A percentile compares a stretch with the other conserved stretches of the same genome.
phyloP scores from a whole-genome alignment of 1,284 basidiomycete species.

The Tylopilus sp. region DNA sequence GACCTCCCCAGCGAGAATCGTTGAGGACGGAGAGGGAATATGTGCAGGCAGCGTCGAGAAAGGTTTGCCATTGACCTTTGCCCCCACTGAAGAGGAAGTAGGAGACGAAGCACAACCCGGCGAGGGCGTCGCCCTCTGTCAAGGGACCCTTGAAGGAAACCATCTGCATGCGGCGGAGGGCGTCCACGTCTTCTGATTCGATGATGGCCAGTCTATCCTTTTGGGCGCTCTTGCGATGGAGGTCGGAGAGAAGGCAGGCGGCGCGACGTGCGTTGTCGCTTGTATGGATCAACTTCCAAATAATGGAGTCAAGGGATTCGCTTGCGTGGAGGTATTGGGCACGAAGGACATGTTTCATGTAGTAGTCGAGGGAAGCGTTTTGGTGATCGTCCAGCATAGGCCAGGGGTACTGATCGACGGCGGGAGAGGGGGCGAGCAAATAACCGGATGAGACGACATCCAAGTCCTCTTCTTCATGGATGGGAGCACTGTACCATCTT shows the following conservation, averaged over 20 bases:
- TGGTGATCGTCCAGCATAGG: constrained; percentile 17
- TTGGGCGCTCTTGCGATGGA: constrained; percentile 30
- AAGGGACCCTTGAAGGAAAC: constrained; percentile 24
- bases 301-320: constrained; percentile 45
- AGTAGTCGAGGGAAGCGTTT: constrained; percentile 24
- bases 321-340: constrained; percentile 68
- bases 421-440: constrained; percentile 6
- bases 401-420: constrained; percentile 15
- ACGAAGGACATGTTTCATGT: constrained; percentile 49
- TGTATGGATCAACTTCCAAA: constrained; percentile 41
- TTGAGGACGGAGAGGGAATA: constrained; percentile 51
- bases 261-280: constrained; percentile 47
- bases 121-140: constrained; percentile 67
- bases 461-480: constrained; percentile 16
- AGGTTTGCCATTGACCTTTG: constrained; percentile 60
- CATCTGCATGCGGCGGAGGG: constrained; percentile 31
- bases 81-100: constrained; percentile 73
- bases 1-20: constrained; percentile 30
- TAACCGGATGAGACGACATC: constrained; percentile 25
- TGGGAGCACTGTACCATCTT: constrained; percentile 11
- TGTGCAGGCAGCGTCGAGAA: constrained; percentile 53
- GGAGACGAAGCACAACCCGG: constrained; percentile 69
- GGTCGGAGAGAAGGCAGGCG: constrained; percentile 46
- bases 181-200: constrained; percentile 28
- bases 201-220: constrained; percentile 14